Percentiles rank a stretch among this genome's conserved stretches.
These are phyloP conservation scores for Megacollybia marginata DNA, from an alignment of 768 basidiomycete species.

Conservation along the genomic window DNA sequence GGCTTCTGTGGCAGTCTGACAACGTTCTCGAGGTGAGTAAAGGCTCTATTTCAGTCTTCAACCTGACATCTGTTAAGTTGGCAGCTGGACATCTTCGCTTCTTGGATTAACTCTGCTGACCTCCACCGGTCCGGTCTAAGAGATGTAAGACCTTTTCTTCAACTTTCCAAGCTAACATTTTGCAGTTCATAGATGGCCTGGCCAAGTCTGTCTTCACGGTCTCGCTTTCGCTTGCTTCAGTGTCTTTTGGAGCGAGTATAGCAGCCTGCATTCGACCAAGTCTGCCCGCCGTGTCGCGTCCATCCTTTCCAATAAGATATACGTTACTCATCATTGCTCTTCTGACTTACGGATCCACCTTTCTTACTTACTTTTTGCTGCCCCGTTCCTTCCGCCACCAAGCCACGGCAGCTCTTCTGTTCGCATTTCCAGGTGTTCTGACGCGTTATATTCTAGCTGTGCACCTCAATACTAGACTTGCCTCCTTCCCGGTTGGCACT, in stretches of 20 bases:
- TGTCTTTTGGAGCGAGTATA: conserved; percentile 67
- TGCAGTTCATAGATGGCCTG: conserved; percentile 81
- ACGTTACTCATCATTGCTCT: conserved; percentile 47
- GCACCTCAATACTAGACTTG: conserved; percentile 56
- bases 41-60: too few relatives aligned
- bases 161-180: conserved; percentile 4
- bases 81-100: conserved; percentile 82
- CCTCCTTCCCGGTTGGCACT: conserved; percentile 71
- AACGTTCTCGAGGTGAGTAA: conserved; percentile 60
- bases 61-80: conserved; percentile 37
- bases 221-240: conserved; percentile 64
- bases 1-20: conserved; percentile 96
- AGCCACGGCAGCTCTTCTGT: conserved; percentile 81
- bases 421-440: conserved; percentile 84
- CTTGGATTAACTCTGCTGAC: conserved; percentile 67
- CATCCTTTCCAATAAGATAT: conserved; percentile 38
- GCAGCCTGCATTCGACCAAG: conserved; percentile 33
- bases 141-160: conserved; percentile 43
- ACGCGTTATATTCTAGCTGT: conserved; percentile 75
- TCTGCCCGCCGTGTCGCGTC: conserved; percentile 34
- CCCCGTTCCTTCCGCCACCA: conserved; percentile 62
- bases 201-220: conserved; percentile 77
- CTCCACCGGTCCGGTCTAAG: conserved; percentile 57
- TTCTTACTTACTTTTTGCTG: conserved; percentile 74
- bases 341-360: conserved; percentile 65